phyloP scores from a whole-genome alignment of 768 basidiomycete genomes.

The Lactifluus piperatus region DNA sequence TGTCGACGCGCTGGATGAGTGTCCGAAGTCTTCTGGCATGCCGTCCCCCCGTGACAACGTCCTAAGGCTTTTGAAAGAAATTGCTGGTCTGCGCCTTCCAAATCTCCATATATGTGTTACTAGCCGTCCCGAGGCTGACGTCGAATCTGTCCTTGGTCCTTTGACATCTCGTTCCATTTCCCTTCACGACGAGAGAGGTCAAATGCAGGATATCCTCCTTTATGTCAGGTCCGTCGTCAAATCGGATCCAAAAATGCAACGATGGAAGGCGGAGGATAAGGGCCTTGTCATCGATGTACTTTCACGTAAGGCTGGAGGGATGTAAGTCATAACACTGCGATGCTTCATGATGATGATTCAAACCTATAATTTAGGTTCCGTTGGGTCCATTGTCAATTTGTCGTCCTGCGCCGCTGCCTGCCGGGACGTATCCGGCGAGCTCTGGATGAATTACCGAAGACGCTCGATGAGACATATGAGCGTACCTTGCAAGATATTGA shows the following conservation, averaged over 20 bases:
- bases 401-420: background rate
- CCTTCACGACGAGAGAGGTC: background rate
- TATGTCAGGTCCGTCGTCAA: background rate
- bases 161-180: background rate
- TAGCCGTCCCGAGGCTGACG: background rate
- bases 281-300: background rate
- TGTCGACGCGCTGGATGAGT: constrained; percentile 1
- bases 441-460: background rate
- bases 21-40: background rate
- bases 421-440: background rate
- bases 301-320: background rate
- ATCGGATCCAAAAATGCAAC: background rate
- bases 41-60: background rate
- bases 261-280: background rate
- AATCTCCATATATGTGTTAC: background rate
- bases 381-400: background rate
- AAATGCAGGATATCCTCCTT: background rate
- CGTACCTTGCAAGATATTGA: background rate
- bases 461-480: background rate
- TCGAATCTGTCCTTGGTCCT: background rate
- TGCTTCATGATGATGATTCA: background rate
- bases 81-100: background rate
- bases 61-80: background rate
- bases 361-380: background rate
- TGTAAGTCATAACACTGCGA: background rate